Evolutionary conservation across 371 early-diverging fungal species (phyloP).

Genomic region (Cokeromyces recurvatus): DNA sequence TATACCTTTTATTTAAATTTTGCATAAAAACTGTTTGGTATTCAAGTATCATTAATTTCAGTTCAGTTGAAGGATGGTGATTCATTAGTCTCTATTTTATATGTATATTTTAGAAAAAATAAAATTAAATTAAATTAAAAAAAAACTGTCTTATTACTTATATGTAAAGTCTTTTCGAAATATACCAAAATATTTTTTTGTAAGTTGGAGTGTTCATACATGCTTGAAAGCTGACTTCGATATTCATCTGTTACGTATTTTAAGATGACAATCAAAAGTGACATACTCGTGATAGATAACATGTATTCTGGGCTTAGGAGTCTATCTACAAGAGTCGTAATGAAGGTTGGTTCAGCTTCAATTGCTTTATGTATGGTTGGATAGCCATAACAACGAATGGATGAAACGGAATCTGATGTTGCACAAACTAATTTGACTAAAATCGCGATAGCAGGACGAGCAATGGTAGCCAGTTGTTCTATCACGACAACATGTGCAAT

Average conservation of each 20-base stretch:
- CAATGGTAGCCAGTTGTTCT: slow-evolving; percentile 67
- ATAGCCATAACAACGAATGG: slow-evolving; percentile 14
- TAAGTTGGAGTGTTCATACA: slow-evolving; percentile 42
- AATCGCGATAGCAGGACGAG: slow-evolving; percentile 69
- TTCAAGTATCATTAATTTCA: slow-evolving; percentile 57
- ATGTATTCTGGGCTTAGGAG: slow-evolving; percentile 61
- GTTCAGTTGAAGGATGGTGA: slow-evolving; percentile 56
- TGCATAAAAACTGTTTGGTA: slow-evolving; percentile 61
- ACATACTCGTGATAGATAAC: slow-evolving; percentile 61
- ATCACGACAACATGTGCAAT: slow-evolving; percentile 58
- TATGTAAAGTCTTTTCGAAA: too few relatives aligned
- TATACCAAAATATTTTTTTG: slow-evolving; percentile 46
- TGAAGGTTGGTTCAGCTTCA: slow-evolving; percentile 45
- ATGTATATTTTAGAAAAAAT: slow-evolving; percentile 1
- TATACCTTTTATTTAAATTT: slow-evolving; percentile 50
- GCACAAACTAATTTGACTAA: slow-evolving; percentile 61
- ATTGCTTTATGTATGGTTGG: slow-evolving; percentile 48
- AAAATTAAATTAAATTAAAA: not conserved
- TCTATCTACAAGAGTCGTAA: slow-evolving; percentile 56
- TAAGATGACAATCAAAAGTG: slow-evolving; percentile 59
- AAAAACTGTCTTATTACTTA: too few relatives aligned
- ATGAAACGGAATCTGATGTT: too few relatives aligned
- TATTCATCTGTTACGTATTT: slow-evolving; percentile 58
- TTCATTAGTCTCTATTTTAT: slow-evolving; percentile 56
- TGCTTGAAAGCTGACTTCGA: slow-evolving; percentile 42